Conservation (phyloP, 441 rosid species). For the Jatropha podagrica region DNA sequence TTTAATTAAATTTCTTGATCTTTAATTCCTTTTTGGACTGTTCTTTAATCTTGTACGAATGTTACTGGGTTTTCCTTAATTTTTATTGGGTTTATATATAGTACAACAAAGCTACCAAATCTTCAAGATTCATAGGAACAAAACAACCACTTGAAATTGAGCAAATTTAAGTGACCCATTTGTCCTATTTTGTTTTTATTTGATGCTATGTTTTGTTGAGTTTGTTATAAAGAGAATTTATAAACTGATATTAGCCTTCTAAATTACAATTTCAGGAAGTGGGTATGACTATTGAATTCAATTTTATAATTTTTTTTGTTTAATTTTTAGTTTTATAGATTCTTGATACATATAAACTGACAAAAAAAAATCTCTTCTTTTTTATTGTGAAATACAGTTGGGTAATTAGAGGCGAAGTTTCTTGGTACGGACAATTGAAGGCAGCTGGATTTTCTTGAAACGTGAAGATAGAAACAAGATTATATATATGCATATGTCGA, state of each 20-base stretch:
- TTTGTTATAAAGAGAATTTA: neutral
- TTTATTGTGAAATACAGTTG: constrained; percentile 27
- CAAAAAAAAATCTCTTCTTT: neutral
- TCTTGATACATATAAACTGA: neutral
- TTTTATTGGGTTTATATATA: neutral
- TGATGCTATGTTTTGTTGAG: neutral
- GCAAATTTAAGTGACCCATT: neutral
- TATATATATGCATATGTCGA: neutral
- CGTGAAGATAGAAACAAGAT: neutral
- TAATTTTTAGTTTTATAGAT: neutral
- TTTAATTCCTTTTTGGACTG: neutral
- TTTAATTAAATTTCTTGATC: neutral
- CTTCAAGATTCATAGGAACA: neutral
- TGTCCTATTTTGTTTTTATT: neutral
- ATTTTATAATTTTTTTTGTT: neutral
- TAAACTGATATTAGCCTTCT: neutral
- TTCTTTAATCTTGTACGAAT: neutral
- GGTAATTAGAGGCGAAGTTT: constrained; percentile 27
- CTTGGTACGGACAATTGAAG: constrained; percentile 14
- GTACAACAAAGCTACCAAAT: neutral
- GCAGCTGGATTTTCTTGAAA: neutral
- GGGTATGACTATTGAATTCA: neutral
- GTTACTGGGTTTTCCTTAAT: neutral
- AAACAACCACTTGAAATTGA: neutral
- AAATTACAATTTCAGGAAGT: neutral